phyloP scores from a whole-genome alignment of 306 rosid species.

The Vigna trinervia region DNA sequence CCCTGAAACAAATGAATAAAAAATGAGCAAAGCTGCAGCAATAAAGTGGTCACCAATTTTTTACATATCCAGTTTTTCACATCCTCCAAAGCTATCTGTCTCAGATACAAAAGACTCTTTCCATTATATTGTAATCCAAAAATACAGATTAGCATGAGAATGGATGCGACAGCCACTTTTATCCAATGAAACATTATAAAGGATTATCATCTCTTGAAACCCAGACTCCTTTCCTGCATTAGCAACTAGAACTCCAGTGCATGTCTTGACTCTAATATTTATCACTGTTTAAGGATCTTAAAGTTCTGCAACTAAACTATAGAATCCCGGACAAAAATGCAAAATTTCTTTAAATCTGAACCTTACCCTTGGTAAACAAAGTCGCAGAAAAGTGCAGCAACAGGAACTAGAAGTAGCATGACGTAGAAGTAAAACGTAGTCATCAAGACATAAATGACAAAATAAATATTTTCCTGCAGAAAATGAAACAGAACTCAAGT shows the following conservation, averaged over 20 bases:
- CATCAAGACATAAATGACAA: conserved; percentile 87
- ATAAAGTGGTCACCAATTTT: background rate
- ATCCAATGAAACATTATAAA: conserved; percentile 1
- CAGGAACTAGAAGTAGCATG: conserved; percentile 77
- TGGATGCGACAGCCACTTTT: conserved; percentile 5
- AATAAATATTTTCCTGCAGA: conserved; percentile 87
- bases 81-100: background rate
- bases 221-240: background rate
- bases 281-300: background rate
- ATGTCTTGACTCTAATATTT: conserved; percentile 3
- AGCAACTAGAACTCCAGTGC: conserved; percentile 10
- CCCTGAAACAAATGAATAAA: conserved; percentile 55
- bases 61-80: background rate
- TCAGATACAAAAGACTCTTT: conserved; percentile 7
- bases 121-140: too few relatives aligned
- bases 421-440: conserved; percentile 84
- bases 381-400: conserved; percentile 86
- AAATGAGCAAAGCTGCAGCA: conserved; percentile 25
- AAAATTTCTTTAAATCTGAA: conserved; percentile 25
- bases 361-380: conserved; percentile 90
- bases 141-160: background rate
- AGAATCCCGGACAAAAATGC: background rate
- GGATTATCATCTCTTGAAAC: conserved; percentile 12
- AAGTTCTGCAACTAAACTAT: conserved; percentile 6
- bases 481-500: conserved; percentile 29